Percentiles rank a stretch among this genome's conserved stretches.
phyloP scores from a whole-genome alignment of 352 stramenopile genomes.

The Globisporangium ultimum region DNA sequence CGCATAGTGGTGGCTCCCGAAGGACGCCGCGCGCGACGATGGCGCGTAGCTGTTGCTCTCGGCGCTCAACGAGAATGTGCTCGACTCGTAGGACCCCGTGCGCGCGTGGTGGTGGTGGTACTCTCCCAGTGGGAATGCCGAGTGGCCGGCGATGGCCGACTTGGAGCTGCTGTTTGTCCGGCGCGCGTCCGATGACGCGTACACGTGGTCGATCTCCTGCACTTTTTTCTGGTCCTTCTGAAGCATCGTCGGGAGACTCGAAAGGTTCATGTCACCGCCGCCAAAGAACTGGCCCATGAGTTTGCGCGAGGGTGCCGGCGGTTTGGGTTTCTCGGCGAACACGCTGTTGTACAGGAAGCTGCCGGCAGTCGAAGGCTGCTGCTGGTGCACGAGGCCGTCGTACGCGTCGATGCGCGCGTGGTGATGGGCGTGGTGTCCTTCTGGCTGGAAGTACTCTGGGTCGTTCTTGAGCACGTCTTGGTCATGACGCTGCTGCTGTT shows the following conservation, averaged over 20 bases:
- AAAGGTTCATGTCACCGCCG: conserved; percentile 17
- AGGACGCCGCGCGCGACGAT: conserved; percentile 6
- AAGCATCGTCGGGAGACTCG: conserved; percentile 31
- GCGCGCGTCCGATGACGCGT: conserved; percentile 21
- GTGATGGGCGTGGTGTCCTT: conserved; percentile 3
- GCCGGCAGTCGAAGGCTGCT: conserved; percentile 7
- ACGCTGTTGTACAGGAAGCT: conserved; percentile 33
- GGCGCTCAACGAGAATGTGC: conserved; percentile 22
- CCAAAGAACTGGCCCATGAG: conserved; percentile 37
- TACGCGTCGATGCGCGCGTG: conserved; percentile 9
- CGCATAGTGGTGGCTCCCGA: conserved; percentile 25
- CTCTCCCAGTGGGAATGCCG: conserved; percentile 18
- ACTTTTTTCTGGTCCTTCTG: conserved; percentile 39
- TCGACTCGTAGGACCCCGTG: conserved; percentile 14
- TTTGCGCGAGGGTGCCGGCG: conserved; percentile 27
- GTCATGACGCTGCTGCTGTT: background rate
- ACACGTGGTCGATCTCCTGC: conserved; percentile 31
- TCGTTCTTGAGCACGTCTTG: conserved; percentile 11
- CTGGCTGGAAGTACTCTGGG: conserved; percentile 8
- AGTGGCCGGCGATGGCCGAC: conserved; percentile 15
- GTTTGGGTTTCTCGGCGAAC: conserved; percentile 34
- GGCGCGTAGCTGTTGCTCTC: conserved; percentile 21
- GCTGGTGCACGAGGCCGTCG: conserved; percentile 11
- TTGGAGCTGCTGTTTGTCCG: conserved; percentile 17
- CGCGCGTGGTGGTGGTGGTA: conserved; percentile 18